Conservation (phyloP, 75 land plant species). For the Azolla pinnata region DNA sequence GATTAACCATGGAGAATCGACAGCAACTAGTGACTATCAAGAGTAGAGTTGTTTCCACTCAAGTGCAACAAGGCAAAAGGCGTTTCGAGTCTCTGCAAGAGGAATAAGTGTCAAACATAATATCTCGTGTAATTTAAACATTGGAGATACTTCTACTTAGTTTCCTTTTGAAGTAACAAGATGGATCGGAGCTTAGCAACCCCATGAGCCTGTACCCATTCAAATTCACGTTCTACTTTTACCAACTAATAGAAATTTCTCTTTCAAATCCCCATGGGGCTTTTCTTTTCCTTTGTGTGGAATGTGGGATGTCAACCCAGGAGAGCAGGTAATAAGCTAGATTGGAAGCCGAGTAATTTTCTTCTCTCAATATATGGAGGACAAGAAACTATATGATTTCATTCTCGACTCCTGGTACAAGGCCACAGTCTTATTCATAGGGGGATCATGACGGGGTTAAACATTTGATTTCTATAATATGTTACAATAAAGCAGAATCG, state of each 20-base stretch:
- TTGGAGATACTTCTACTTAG: background rate
- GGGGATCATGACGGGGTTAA: background rate
- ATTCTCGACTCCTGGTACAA: background rate
- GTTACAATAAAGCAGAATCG: background rate
- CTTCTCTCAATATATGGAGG: constrained; percentile 1
- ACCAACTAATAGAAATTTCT: background rate
- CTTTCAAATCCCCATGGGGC: background rate
- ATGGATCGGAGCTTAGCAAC: background rate
- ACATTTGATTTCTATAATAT: background rate
- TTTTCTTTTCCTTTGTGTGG: background rate
- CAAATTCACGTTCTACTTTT: background rate
- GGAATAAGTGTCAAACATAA: background rate
- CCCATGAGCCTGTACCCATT: background rate
- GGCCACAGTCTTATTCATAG: background rate
- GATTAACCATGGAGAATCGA: background rate
- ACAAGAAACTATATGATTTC: background rate
- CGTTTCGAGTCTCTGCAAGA: background rate
- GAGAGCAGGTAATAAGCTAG: background rate
- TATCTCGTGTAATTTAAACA: background rate
- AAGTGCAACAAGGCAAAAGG: constrained; percentile 1
- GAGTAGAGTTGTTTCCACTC: background rate
- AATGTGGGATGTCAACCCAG: background rate
- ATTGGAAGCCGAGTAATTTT: background rate
- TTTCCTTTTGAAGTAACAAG: background rate
- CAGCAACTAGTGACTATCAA: background rate